These are phyloP conservation scores for Dysphania ambrosioides DNA, from an alignment of 148 eudicot species.

Conservation along the genomic window DNA sequence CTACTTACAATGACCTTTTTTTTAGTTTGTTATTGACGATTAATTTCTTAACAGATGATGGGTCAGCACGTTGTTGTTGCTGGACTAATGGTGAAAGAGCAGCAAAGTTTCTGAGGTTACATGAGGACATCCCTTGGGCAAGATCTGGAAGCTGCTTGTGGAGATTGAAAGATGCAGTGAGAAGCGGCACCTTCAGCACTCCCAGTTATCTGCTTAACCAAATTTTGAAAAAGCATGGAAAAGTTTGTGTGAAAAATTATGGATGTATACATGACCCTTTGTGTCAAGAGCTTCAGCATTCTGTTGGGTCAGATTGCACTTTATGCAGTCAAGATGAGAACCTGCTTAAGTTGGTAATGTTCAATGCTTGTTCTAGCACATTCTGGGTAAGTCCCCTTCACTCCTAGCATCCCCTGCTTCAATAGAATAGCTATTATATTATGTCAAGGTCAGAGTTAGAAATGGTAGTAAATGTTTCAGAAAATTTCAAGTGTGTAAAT, in stretches of 20 bases:
- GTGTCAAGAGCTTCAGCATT: conserved; percentile 53
- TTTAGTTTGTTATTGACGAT: neutral
- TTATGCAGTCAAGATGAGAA: conserved; percentile 48
- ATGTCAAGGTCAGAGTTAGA: neutral
- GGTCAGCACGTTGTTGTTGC: conserved; percentile 69
- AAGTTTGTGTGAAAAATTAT: conserved; percentile 53
- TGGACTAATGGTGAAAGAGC: conserved; percentile 74
- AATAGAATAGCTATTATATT: neutral
- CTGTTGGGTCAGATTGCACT: conserved; percentile 36
- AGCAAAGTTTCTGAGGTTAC: conserved; percentile 49
- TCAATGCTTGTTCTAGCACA: conserved; percentile 57
- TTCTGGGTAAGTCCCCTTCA: conserved; percentile 52
- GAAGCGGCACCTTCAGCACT: conserved; percentile 22
- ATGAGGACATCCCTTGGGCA: conserved; percentile 32
- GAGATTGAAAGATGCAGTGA: conserved; percentile 22
- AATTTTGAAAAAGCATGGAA: conserved; percentile 55
- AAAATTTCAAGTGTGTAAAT: neutral
- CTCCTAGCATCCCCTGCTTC: neutral
- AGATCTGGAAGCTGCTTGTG: conserved; percentile 24
- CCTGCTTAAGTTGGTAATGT: conserved; percentile 41
- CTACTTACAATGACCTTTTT: neutral
- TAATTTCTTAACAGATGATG: conserved; percentile 55
- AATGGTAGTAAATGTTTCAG: neutral
- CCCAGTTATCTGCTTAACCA: conserved; percentile 30
- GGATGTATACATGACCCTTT: conserved; percentile 57